Conservation (phyloP, 257 asterid genomes). For the Solanum pennellii region DNA sequence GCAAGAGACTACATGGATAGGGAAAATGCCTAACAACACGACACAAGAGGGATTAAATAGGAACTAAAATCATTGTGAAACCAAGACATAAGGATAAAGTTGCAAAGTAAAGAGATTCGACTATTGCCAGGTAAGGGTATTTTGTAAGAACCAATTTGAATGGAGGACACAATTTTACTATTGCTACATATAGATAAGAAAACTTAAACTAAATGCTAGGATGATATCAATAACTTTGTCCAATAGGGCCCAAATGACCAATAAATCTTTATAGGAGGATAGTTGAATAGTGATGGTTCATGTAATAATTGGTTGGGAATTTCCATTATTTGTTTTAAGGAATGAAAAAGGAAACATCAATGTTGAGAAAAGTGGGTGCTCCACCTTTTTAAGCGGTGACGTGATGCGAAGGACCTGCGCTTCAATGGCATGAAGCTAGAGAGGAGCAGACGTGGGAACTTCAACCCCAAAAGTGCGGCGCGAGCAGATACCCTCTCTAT, state of each 20-base stretch:
- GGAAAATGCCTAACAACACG: background rate
- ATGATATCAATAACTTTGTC: background rate
- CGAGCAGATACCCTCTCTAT: background rate
- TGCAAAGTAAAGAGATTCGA: background rate
- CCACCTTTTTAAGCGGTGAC: background rate
- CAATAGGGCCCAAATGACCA: background rate
- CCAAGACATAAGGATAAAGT: background rate
- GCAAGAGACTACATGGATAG: background rate
- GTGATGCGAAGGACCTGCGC: background rate
- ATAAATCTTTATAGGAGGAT: background rate
- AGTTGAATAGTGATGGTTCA: background rate
- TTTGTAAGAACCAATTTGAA: background rate
- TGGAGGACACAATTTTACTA: background rate
- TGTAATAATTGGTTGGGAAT: background rate
- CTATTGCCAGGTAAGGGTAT: background rate
- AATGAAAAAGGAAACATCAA: background rate
- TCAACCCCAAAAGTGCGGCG: background rate
- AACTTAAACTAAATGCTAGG: background rate
- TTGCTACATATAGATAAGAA: background rate
- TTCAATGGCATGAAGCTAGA: background rate
- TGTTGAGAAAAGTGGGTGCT: background rate
- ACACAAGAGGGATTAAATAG: background rate
- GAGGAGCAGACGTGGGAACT: background rate
- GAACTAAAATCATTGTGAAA: background rate
- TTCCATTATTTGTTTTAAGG: background rate